These are phyloP conservation scores for Golubevia pallescens DNA, from an alignment of 1,284 basidiomycete species.

Conservation along the genomic window DNA sequence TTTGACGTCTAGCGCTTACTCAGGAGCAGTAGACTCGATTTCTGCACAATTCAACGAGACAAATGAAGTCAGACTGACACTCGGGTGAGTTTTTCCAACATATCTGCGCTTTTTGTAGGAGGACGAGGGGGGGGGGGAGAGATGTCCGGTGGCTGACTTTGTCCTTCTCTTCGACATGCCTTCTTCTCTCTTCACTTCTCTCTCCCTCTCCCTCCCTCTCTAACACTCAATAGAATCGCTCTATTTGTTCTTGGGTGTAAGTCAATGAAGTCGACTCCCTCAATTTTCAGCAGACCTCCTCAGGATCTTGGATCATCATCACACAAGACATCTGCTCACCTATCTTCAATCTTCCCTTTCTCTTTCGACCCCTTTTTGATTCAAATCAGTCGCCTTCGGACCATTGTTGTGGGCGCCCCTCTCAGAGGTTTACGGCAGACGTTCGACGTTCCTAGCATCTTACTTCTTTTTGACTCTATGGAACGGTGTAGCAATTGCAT, in stretches of 20 bases:
- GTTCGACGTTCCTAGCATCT: background rate
- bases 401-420: slow-evolving; percentile 1
- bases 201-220: too few relatives aligned
- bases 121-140: too few relatives aligned
- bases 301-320: too few relatives aligned
- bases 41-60: slow-evolving; percentile 17
- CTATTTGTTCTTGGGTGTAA: slow-evolving; percentile 2
- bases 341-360: too few relatives aligned
- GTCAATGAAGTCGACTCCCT: too few relatives aligned
- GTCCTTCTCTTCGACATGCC: too few relatives aligned
- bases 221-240: background rate
- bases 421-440: background rate
- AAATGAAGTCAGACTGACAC: slow-evolving; percentile 27
- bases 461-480: slow-evolving; percentile 1
- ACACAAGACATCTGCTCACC: too few relatives aligned
- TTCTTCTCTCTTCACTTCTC: too few relatives aligned
- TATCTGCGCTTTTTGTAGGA: too few relatives aligned
- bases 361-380: too few relatives aligned
- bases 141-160: too few relatives aligned
- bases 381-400: slow-evolving; percentile 3
- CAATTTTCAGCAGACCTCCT: too few relatives aligned
- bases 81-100: slow-evolving; percentile 11
- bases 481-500: background rate
- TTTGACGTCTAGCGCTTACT: slow-evolving; percentile 41
- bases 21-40: slow-evolving; percentile 30